These are phyloP conservation scores for Ochromonadaceae sp. DNA, from an alignment of 352 stramenopile species.

Conservation along the genomic window DNA sequence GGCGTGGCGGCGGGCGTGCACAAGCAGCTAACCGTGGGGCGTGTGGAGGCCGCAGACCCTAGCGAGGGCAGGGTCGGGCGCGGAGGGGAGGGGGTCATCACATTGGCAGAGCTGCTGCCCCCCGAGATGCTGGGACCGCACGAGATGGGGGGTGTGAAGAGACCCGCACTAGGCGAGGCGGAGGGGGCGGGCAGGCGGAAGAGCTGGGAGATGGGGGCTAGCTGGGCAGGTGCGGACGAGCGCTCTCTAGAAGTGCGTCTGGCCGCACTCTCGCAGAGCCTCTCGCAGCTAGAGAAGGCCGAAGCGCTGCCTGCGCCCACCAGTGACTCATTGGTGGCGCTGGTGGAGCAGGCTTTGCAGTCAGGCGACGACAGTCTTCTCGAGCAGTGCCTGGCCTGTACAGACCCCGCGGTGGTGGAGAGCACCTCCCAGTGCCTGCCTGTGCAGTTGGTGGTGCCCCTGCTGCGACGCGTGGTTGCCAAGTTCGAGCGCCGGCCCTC, in stretches of 20 bases:
- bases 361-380: background rate
- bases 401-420: background rate
- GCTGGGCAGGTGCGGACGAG: background rate
- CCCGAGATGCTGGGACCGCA: background rate
- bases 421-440: background rate
- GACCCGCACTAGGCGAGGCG: background rate
- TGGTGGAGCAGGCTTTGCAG: slow-evolving; percentile 14
- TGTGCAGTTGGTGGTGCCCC: background rate
- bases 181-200: background rate
- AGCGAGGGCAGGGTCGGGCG: too few species aligned
- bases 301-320: background rate
- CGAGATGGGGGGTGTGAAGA: background rate
- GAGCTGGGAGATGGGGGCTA: background rate
- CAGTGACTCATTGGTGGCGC: background rate
- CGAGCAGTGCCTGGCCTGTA: slow-evolving; percentile 7
- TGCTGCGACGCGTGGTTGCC: background rate
- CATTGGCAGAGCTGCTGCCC: too few species aligned
- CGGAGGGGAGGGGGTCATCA: too few species aligned
- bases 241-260: background rate
- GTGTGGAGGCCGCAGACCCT: too few species aligned
- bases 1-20: too few species aligned
- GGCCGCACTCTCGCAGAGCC: background rate
- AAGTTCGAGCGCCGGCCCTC: slow-evolving; percentile 14
- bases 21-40: too few species aligned
- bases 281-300: background rate